Evolutionary conservation across 352 stramenopile genomes (phyloP).

Genomic region (Peronospora tabacina): DNA sequence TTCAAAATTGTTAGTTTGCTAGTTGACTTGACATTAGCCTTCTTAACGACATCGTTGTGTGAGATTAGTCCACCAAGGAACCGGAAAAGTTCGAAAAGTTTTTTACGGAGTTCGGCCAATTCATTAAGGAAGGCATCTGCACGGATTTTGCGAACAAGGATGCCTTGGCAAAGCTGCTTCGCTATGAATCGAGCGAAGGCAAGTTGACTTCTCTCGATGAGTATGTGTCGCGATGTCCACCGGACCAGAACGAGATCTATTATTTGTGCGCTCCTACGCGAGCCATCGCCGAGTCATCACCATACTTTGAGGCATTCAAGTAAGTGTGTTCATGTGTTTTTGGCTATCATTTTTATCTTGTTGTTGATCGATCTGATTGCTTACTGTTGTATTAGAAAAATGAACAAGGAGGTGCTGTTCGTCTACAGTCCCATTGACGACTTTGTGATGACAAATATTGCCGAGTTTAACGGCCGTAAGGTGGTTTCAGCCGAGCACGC

Average conservation of each 20-base stretch:
- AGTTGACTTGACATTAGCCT: neutral
- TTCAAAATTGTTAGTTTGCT: neutral
- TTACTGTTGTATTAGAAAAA: slow-evolving; percentile 42
- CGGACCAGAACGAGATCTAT: slow-evolving; percentile 99
- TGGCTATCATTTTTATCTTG: neutral
- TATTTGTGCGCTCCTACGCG: slow-evolving; percentile 95
- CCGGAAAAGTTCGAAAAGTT: slow-evolving; percentile 96
- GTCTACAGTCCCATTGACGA: slow-evolving; percentile 98
- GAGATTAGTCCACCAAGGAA: slow-evolving; percentile 86
- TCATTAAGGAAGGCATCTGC: slow-evolving; percentile 98
- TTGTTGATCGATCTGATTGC: slow-evolving; percentile 1
- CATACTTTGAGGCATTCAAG: slow-evolving; percentile 99
- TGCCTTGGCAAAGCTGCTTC: slow-evolving; percentile 94
- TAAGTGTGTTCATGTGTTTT: slow-evolving; percentile 31
- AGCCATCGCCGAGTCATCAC: slow-evolving; percentile 92
- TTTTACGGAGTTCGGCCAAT: slow-evolving; percentile 96
- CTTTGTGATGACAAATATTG: slow-evolving; percentile 99
- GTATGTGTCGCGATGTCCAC: slow-evolving; percentile 93
- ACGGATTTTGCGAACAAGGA: slow-evolving; percentile 89
- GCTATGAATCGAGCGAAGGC: slow-evolving; percentile 94
- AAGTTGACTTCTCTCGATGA: slow-evolving; percentile 96
- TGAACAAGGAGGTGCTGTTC: slow-evolving; percentile 95
- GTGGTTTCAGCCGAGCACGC: slow-evolving; percentile 94
- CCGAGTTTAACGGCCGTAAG: slow-evolving; percentile 93
- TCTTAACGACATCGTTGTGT: neutral